Conservation (phyloP, 177 flowering plant species). For the Telopea speciosissima region DNA sequence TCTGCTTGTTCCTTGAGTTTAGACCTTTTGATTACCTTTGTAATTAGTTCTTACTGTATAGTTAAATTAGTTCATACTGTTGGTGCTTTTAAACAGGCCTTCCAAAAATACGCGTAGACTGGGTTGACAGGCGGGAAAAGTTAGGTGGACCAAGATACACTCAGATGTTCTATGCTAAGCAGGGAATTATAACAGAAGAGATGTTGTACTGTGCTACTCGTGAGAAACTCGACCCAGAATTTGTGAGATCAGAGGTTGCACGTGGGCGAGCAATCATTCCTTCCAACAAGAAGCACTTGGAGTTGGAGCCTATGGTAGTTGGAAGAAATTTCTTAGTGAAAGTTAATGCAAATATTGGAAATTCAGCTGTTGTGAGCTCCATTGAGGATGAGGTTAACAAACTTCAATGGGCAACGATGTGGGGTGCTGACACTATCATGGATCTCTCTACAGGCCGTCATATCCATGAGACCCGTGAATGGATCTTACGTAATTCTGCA, state of each 20-base stretch:
- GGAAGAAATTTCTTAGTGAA: constrained; percentile 97
- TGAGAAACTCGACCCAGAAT: constrained; percentile 94
- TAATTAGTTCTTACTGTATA: not conserved
- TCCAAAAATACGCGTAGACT: constrained; percentile 85
- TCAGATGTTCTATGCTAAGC: constrained; percentile 97
- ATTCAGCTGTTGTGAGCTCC: constrained; percentile 93
- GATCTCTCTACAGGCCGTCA: constrained; percentile 99
- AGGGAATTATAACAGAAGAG: constrained; percentile 95
- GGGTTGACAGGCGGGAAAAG: constrained; percentile 80
- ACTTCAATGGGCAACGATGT: constrained; percentile 99
- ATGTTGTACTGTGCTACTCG: constrained; percentile 92
- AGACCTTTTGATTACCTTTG: not conserved
- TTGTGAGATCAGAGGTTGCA: constrained; percentile 95
- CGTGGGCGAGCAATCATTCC: constrained; percentile 98
- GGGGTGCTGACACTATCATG: constrained; percentile 99
- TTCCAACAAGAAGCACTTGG: constrained; percentile 95
- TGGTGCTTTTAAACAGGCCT: constrained; percentile 45
- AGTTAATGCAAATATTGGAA: constrained; percentile 97
- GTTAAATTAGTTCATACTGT: too few species aligned
- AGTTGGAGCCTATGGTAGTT: constrained; percentile 95
- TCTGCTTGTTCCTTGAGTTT: constrained; percentile 1
- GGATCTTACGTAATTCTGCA: constrained; percentile 94
- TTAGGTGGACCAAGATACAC: constrained; percentile 78
- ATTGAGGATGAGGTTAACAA: constrained; percentile 98
- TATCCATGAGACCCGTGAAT: constrained; percentile 98